Conservation (phyloP, 2,329 filamentous ascomycete species). For the Fusarium proliferatum region DNA sequence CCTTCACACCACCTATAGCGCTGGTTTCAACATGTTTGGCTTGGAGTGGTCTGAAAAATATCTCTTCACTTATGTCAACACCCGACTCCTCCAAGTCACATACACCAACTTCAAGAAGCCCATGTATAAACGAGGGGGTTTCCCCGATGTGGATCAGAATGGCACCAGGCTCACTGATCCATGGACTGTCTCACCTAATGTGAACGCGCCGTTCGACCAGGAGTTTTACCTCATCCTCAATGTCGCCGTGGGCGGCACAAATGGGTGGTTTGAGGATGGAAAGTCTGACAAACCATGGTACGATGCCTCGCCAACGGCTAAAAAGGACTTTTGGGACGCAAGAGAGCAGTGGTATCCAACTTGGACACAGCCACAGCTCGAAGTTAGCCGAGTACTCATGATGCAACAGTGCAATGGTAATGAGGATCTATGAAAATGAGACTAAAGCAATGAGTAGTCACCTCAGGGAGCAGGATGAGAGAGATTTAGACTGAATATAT, state of each 20-base stretch:
- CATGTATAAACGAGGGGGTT: conserved; percentile 76
- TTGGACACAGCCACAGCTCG: conserved; percentile 76
- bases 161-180: conserved; percentile 72
- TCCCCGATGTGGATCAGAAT: conserved; percentile 72
- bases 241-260: conserved; percentile 79
- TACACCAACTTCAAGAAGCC: conserved; percentile 79
- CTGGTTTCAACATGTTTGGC: conserved; percentile 79
- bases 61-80: conserved; percentile 87
- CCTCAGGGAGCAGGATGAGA: neutral
- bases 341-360: conserved; percentile 74
- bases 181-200: conserved; percentile 70
- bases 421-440: conserved; percentile 53
- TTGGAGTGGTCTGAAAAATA: conserved; percentile 91
- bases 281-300: conserved; percentile 82
- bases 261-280: conserved; percentile 86
- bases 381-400: conserved; percentile 77
- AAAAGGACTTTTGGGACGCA: conserved; percentile 81
- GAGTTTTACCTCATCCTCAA: conserved; percentile 82
- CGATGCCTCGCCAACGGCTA: conserved; percentile 72
- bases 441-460: neutral
- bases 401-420: conserved; percentile 75
- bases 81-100: conserved; percentile 80
- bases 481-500: neutral
- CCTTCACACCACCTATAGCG: conserved; percentile 78
- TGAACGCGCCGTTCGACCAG: conserved; percentile 79